Evolutionary conservation across 306 rosid genomes (phyloP).

Genomic region (Albizia julibrissin): DNA sequence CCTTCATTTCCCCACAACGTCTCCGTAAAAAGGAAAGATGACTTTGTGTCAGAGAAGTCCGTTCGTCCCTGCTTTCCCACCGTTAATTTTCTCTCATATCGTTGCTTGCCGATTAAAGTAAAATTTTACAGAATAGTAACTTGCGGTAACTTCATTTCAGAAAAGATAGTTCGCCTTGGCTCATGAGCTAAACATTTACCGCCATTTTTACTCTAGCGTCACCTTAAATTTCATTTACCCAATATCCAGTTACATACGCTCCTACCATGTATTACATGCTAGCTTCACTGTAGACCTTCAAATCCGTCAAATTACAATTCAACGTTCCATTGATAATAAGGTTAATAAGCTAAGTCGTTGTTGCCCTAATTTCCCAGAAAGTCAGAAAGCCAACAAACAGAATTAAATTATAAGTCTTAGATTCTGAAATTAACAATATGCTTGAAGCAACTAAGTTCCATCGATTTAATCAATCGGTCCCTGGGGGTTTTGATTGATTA

Average conservation of each 20-base stretch:
- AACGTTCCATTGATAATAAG: background rate
- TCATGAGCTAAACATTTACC: constrained; percentile 6
- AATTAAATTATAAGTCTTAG: background rate
- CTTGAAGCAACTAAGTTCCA: background rate
- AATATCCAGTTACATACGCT: constrained; percentile 7
- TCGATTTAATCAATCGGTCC: background rate
- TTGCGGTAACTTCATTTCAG: background rate
- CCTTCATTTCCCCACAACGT: background rate
- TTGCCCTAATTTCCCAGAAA: constrained; percentile 23
- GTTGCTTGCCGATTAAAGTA: background rate
- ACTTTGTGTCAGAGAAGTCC: constrained; percentile 12
- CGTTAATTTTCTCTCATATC: background rate
- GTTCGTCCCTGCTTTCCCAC: background rate
- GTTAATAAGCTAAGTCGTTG: background rate
- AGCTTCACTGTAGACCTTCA: background rate
- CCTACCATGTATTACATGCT: background rate
- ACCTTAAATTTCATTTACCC: constrained; percentile 2
- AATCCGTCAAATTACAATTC: constrained; percentile 7
- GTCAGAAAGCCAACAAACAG: background rate
- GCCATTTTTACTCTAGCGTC: constrained; percentile 12
- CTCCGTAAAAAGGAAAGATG: background rate
- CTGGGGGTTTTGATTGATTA: background rate
- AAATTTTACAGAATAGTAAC: constrained; percentile 3
- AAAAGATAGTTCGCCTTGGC: background rate
- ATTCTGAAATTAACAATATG: background rate